Conservation (phyloP, 2,329 filamentous ascomycete species). For the Akanthomyces lecanii region DNA sequence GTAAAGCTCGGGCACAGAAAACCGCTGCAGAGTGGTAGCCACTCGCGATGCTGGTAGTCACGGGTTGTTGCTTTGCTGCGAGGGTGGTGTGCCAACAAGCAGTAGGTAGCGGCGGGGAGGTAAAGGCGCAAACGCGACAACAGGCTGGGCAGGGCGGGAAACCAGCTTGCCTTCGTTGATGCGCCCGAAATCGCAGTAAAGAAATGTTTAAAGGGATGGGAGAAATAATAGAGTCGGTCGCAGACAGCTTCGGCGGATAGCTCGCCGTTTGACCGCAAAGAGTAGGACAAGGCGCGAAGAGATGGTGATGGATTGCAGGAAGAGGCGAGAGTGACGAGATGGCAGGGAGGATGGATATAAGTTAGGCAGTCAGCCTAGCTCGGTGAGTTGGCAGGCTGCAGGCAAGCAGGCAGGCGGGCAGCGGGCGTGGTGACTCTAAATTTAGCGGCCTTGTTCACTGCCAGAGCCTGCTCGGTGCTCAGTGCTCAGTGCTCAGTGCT, state of each 20-base stretch:
- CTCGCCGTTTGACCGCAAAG: not conserved
- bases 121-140: constrained; percentile 14
- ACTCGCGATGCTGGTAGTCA: not conserved
- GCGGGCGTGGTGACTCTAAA: not conserved
- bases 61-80: not conserved
- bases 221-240: not conserved
- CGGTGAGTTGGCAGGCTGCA: not conserved
- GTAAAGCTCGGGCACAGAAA: not conserved
- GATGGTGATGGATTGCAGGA: constrained; percentile 9
- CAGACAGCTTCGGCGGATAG: not conserved
- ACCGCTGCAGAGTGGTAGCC: not conserved
- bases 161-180: constrained; percentile 3
- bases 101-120: constrained; percentile 1
- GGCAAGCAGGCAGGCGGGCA: not conserved
- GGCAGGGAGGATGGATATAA: not conserved
- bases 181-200: not conserved
- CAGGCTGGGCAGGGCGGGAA: not conserved
- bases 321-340: constrained; percentile 11
- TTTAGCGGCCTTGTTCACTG: not conserved
- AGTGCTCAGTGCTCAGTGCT: not conserved
- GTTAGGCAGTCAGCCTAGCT: constrained; percentile 9
- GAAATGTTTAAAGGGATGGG: not conserved
- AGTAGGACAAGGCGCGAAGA: not conserved
- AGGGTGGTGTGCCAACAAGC: constrained; percentile 7
- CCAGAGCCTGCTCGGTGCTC: not conserved